phyloP scores from a whole-genome alignment of 352 stramenopile genomes.

The Phytophthora palmivora region DNA sequence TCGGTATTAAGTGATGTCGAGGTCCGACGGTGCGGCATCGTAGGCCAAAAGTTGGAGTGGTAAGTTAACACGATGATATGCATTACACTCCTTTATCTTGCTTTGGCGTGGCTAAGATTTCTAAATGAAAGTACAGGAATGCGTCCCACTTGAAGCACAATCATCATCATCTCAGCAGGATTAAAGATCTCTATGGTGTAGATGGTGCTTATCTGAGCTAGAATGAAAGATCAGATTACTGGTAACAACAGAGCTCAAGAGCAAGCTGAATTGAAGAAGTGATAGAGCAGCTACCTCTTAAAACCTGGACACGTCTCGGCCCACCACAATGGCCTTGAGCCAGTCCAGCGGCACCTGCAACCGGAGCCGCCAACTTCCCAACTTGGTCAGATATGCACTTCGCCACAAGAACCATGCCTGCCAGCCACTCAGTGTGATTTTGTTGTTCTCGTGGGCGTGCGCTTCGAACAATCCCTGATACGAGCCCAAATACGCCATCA shows the following conservation, averaged over 20 bases:
- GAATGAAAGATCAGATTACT: slow-evolving; percentile 34
- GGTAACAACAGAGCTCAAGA: background rate
- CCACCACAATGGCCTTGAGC: slow-evolving; percentile 96
- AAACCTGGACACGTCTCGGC: slow-evolving; percentile 95
- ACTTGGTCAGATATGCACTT: slow-evolving; percentile 96
- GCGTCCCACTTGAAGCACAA: too few relatives aligned
- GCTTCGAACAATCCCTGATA: slow-evolving; percentile 92
- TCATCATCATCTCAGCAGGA: too few relatives aligned
- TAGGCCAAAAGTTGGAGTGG: too few relatives aligned
- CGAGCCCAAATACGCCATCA: slow-evolving; percentile 95
- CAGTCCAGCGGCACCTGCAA: slow-evolving; percentile 96
- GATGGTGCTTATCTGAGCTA: too few relatives aligned
- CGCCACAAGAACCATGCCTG: slow-evolving; percentile 92
- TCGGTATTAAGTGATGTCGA: slow-evolving; percentile 68
- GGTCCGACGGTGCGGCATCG: too few relatives aligned
- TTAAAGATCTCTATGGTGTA: too few relatives aligned
- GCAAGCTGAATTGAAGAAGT: slow-evolving; percentile 1
- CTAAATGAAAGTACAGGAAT: too few relatives aligned
- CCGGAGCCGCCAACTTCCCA: slow-evolving; percentile 91
- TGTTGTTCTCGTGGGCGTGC: slow-evolving; percentile 45
- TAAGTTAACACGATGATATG: too few relatives aligned
- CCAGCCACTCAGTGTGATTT: slow-evolving; percentile 77
- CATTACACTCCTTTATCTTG: too few relatives aligned
- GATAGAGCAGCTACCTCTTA: slow-evolving; percentile 51
- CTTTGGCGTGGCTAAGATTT: too few relatives aligned